Evolutionary conservation across 2,329 filamentous ascomycete species (phyloP), one percentile per base, ranked within the genome.

Genomic region (Colletotrichum viniferum): DNA sequence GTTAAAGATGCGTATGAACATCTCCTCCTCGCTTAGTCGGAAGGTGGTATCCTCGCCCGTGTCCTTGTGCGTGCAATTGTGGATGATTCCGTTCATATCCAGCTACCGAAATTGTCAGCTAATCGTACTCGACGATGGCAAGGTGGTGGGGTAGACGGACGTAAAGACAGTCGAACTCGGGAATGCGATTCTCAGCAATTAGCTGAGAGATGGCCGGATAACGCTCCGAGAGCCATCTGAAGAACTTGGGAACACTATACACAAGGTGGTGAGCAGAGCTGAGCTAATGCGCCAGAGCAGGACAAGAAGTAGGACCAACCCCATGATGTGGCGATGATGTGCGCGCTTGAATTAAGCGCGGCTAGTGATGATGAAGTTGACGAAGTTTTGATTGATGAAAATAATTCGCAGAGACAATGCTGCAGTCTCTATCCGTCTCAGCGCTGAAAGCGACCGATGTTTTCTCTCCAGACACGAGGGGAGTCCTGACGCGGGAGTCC

Each of bases 1-100:
- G 86, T 98, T 98, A 91, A 99, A 99, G 81, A 99, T 99, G 74
- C 96, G 94, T 79, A 99, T 98, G 83, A 99, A 99, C 97, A 99
- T 99, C 85, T 98, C 95, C 84, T 99, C 96, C 84, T 99, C 97
- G 73, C 94, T 96, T 86, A 98, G 93, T 71, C 97, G 95, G 81
- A 97, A 97, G 2, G 95, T 95, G 5, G 96, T 92, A 83, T 96
- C 96, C 82, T 97, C 96, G 70, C 86, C 86, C 28, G 95, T 94
- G 86, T 99, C 96, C 82, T 97, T 98, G 87, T 99, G 97, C 72
- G 97, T 99, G 85, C 97, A 99, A 85, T 99, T 99, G 86, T 99
- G 96, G 81, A 99, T 99, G 84, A 99, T 99, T 79, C 97, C 97
- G 86, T 99, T 99, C 97, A 99, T 99, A 82, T 97, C 95, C 80